Evolutionary conservation across 2,329 filamentous ascomycete genomes (phyloP).

Genomic region (Trichoderma aggressivum): DNA sequence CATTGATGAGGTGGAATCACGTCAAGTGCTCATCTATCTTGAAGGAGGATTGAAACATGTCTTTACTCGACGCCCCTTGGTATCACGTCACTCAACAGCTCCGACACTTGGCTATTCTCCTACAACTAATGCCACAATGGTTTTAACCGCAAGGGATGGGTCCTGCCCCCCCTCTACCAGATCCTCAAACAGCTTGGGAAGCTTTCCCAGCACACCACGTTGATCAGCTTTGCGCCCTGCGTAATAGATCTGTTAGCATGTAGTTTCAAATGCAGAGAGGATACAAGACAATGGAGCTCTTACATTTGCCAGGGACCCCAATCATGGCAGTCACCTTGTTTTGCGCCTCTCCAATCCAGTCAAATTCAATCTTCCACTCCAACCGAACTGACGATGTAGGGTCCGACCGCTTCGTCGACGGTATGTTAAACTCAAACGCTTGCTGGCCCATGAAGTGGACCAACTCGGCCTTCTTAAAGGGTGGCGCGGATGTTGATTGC

Average conservation of each 20-base stretch:
- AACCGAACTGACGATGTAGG: conserved; percentile 47
- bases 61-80: neutral
- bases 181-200: conserved; percentile 59
- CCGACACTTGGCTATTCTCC: conserved; percentile 35
- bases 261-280: neutral
- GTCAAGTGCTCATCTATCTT: neutral
- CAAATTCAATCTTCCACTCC: conserved; percentile 62
- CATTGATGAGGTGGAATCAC: neutral
- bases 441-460: conserved; percentile 53
- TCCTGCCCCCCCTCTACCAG: conserved; percentile 55
- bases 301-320: conserved; percentile 61
- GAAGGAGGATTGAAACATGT: neutral
- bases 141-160: conserved; percentile 54
- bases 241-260: conserved; percentile 20
- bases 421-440: conserved; percentile 44
- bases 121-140: conserved; percentile 57
- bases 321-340: conserved; percentile 54
- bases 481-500: neutral
- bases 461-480: conserved; percentile 40
- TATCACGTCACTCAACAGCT: conserved; percentile 18
- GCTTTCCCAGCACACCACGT: conserved; percentile 51
- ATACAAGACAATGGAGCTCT: conserved; percentile 34
- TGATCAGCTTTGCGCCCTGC: conserved; percentile 60
- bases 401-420: conserved; percentile 32
- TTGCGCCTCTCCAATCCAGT: conserved; percentile 70